phyloP scores from a whole-genome alignment of 768 basidiomycete genomes.

The Leucocoprinus sp. region DNA sequence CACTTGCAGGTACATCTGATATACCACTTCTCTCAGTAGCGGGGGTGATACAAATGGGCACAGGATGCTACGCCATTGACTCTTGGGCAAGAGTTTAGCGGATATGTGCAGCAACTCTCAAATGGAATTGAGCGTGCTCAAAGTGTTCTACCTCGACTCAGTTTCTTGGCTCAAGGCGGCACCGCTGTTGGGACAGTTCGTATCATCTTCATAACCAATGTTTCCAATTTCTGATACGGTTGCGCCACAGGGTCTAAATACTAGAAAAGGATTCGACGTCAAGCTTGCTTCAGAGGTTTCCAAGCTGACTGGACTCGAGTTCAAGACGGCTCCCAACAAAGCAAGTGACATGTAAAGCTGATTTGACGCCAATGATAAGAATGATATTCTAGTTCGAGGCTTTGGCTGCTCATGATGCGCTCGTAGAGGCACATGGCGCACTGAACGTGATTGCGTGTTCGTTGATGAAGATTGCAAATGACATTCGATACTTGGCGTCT shows the following conservation, averaged over 20 bases:
- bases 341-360: slow-evolving; percentile 26
- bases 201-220: slow-evolving; percentile 10
- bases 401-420: slow-evolving; percentile 94
- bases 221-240: slow-evolving; percentile 7
- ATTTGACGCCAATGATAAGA: slow-evolving; percentile 1
- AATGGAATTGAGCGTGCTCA: slow-evolving; percentile 86
- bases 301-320: slow-evolving; percentile 81
- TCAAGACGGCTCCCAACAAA: slow-evolving; percentile 98
- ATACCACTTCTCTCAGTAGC: neutral
- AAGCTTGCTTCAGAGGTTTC: slow-evolving; percentile 90
- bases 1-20: slow-evolving; percentile 63
- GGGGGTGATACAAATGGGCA: slow-evolving; percentile 6
- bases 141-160: slow-evolving; percentile 75
- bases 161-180: slow-evolving; percentile 91
- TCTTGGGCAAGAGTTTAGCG: slow-evolving; percentile 97
- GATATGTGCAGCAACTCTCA: slow-evolving; percentile 90
- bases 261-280: slow-evolving; percentile 92
- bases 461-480: slow-evolving; percentile 99
- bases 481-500: slow-evolving; percentile 95
- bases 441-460: slow-evolving; percentile 95
- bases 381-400: slow-evolving; percentile 74
- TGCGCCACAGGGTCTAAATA: slow-evolving; percentile 78
- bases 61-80: slow-evolving; percentile 97
- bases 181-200: slow-evolving; percentile 96
- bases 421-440: slow-evolving; percentile 95